Evolutionary conservation across 768 basidiomycete genomes (phyloP).

Genomic region (Tephrocybe sp.): DNA sequence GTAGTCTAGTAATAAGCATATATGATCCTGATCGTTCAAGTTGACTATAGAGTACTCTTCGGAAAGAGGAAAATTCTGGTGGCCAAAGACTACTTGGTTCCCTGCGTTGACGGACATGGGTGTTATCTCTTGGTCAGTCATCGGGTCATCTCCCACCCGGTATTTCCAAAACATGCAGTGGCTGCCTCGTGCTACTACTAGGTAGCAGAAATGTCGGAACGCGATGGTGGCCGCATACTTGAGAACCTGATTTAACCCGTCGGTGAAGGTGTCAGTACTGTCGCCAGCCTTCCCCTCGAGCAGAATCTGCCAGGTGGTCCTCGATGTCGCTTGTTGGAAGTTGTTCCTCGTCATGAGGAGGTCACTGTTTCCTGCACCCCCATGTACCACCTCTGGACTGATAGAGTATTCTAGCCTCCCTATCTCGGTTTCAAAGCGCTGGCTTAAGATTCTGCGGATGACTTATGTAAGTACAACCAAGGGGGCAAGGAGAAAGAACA

Average conservation of each 20-base stretch:
- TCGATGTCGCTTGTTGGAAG: neutral
- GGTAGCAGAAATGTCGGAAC: neutral
- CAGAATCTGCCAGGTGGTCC: neutral
- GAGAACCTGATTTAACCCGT: neutral
- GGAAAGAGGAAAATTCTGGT: neutral
- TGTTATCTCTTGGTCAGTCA: too few relatives aligned
- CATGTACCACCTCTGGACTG: neutral
- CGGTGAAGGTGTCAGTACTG: neutral
- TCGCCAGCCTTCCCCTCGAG: neutral
- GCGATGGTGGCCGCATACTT: neutral
- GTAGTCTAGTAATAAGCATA: neutral
- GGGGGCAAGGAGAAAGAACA: neutral
- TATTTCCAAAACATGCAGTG: neutral
- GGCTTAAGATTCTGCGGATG: neutral
- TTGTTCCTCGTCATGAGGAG: neutral
- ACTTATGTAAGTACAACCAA: neutral
- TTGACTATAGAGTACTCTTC: neutral
- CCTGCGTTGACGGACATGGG: too few relatives aligned
- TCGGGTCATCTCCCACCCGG: neutral
- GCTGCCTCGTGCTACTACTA: neutral
- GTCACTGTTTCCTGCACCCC: neutral
- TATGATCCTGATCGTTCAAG: neutral
- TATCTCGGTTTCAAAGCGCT: neutral
- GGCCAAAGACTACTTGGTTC: too few relatives aligned
- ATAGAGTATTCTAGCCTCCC: neutral